Conservation (phyloP, 1,139 yeast genomes). For the Pichia sp. region DNA sequence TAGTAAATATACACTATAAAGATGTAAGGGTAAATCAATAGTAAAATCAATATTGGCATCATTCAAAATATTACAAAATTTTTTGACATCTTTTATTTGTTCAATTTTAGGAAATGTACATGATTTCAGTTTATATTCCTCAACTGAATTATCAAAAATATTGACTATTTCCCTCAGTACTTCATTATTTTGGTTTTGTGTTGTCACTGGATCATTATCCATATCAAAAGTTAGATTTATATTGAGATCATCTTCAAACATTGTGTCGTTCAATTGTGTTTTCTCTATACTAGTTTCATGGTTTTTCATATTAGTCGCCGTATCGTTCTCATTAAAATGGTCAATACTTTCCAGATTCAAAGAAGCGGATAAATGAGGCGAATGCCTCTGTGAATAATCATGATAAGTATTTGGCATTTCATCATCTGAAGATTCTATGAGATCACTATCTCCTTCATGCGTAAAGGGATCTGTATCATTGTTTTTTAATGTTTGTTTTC, state of each 20-base stretch:
- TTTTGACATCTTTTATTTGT: constrained; percentile 2
- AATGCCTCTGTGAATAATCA: not conserved
- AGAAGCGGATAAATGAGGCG: not conserved
- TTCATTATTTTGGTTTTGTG: not conserved
- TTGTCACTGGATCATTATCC: not conserved
- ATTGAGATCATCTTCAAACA: not conserved
- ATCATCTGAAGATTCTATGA: not conserved
- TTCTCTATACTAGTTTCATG: not conserved
- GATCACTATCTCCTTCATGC: no score
- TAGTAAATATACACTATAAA: constrained; percentile 42
- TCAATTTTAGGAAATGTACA: not conserved
- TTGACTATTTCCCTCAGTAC: not conserved
- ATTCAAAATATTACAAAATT: constrained; percentile 28
- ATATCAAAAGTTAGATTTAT: not conserved
- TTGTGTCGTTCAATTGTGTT: not conserved
- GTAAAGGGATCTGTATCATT: not conserved
- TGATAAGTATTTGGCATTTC: no score
- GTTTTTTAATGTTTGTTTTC: not conserved
- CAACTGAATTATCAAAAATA: not conserved
- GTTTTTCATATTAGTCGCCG: not conserved
- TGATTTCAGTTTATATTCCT: not conserved
- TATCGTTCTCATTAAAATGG: not conserved
- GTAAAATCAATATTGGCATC: constrained; percentile 39
- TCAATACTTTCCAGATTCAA: not conserved
- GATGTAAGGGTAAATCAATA: constrained; percentile 45